Conservation (phyloP, 306 rosid species). For the Morella rubra region DNA sequence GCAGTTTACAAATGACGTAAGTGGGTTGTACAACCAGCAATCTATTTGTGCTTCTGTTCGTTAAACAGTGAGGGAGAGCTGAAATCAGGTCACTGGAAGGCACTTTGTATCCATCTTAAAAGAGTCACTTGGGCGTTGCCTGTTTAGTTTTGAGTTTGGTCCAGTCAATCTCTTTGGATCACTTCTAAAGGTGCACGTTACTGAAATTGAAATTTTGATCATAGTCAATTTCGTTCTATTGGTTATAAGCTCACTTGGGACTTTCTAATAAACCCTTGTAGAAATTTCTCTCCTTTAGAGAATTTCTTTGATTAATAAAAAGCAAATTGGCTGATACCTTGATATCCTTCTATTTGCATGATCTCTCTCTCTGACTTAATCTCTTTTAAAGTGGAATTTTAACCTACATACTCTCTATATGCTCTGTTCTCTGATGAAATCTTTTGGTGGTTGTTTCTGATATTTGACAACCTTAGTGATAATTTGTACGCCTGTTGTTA, state of each 20-base stretch:
- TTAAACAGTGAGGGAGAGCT: slow-evolving; percentile 36
- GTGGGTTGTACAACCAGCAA: slow-evolving; percentile 69
- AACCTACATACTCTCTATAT: neutral
- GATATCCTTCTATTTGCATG: neutral
- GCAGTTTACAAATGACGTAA: slow-evolving; percentile 60
- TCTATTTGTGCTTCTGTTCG: slow-evolving; percentile 83
- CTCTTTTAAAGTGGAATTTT: neutral
- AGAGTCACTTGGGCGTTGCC: neutral
- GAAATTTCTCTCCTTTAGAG: slow-evolving; percentile 23
- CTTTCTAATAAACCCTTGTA: slow-evolving; percentile 25
- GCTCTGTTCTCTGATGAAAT: neutral
- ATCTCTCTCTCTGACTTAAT: neutral
- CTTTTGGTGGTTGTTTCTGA: neutral
- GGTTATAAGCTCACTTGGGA: slow-evolving; percentile 22
- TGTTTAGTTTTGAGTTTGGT: neutral
- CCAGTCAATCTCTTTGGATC: slow-evolving; percentile 24
- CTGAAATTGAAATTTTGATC: slow-evolving; percentile 33
- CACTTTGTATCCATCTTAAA: neutral
- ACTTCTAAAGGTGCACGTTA: slow-evolving; percentile 28
- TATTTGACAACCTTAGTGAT: neutral
- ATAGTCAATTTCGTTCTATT: slow-evolving; percentile 23
- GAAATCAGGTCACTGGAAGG: neutral
- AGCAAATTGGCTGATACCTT: slow-evolving; percentile 14
- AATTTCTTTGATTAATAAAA: slow-evolving; percentile 40
- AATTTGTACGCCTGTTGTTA: neutral